Evolutionary conservation across 768 basidiomycete species (phyloP).

Genomic region (Leccinellum luteum): DNA sequence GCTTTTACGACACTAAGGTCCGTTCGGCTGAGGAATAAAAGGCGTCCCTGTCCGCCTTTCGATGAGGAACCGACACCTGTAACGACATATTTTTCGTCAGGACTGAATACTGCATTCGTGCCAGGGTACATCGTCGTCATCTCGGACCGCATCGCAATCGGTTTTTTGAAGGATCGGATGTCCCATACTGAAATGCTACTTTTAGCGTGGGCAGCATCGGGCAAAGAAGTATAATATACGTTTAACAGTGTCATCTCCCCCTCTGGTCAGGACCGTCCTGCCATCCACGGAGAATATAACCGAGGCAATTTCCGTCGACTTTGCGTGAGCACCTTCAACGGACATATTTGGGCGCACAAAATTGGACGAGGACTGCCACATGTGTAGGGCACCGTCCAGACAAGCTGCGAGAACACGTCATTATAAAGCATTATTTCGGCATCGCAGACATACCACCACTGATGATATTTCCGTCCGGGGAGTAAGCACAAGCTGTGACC

Average conservation of each 20-base stretch:
- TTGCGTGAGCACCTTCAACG: conserved; percentile 83
- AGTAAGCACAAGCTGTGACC: conserved; percentile 84
- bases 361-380: conserved; percentile 92
- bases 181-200: conserved; percentile 77
- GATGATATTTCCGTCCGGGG: conserved; percentile 84
- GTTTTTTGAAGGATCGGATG: conserved; percentile 85
- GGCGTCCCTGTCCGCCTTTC: conserved; percentile 65
- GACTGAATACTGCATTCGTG: conserved; percentile 94
- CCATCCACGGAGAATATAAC: conserved; percentile 89
- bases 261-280: conserved; percentile 78
- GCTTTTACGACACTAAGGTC: conserved; percentile 66
- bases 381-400: conserved; percentile 86
- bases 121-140: conserved; percentile 82
- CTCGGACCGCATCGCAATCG: conserved; percentile 62
- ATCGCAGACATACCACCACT: conserved; percentile 66
- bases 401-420: conserved; percentile 53
- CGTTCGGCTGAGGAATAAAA: conserved; percentile 73
- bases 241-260: conserved; percentile 95
- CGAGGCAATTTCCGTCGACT: conserved; percentile 84
- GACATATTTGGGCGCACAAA: conserved; percentile 88
- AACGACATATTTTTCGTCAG: conserved; percentile 85
- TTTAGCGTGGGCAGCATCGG: conserved; percentile 1
- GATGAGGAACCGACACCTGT: conserved; percentile 74
- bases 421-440: background rate
- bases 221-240: conserved; percentile 50